Evolutionary conservation across 805 yeast genomes (phyloP), one percentile per base, ranked within the genome.

Genomic region (Ogataea ganodermae): DNA sequence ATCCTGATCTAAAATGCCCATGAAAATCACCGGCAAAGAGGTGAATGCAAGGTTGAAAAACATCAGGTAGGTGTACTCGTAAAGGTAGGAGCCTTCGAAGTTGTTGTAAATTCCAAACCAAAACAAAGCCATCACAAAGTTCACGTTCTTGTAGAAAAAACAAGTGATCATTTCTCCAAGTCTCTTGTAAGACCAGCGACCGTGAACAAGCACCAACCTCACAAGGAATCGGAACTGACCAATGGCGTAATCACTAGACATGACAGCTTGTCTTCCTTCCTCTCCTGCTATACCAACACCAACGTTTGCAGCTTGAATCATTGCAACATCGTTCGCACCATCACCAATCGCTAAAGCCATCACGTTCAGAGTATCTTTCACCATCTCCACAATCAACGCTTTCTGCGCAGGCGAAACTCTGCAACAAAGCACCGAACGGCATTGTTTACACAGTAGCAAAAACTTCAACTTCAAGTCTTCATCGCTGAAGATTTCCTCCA

Each of bases 211-310:
- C 39, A 87, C 68, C 52, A 86, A 70, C 53, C 90, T 67, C 2
- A 81, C 73, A 55, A 86, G 67, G 65, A 73, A 87, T 52, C 89
- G 67, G 70, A 86, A 86, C 65, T 86, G 94, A 2, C 90, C 95
- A 59, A 86, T 72, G 3, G 90, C 92, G 64, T 84, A 86, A 69
- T 86, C 95, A 0, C 91, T 81, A 1, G 89, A 80, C 95, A 86
- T 86, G 8, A 83, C 94, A 1, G 95, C 95, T 60, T 86, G 91
- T 44, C 94, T 70, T 50, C 95, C 95, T 68, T 86, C 95, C 57
- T 85, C 88, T 54, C 95, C 95, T 6, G 90, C 92, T 59, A 86
- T 86, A 53, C 95, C 95, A 31, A 87, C 84, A 48, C 95, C 95
- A 27, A 87, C 81, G 62, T 87, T 84, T 4, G 95, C 92, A 27